A percentile compares a stretch with the other conserved stretches of the same genome.
Evolutionary conservation across 345 rosid species (phyloP).

Genomic region (Cardamine resedifolia): DNA sequence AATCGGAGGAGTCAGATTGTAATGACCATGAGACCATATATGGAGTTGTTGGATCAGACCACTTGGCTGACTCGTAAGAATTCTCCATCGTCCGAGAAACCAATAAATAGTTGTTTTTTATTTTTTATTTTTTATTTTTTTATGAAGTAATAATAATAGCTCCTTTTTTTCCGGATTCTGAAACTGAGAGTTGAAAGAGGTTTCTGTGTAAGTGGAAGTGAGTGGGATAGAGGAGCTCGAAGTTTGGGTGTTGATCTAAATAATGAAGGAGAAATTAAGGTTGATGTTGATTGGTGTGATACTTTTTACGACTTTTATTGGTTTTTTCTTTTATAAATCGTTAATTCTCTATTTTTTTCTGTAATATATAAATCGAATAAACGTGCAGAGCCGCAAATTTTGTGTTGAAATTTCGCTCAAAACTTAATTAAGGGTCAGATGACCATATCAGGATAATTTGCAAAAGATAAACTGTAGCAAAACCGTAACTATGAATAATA

Average conservation of each 20-base stretch:
- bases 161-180: not conserved
- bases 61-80: slow-evolving; percentile 32
- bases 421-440: not conserved
- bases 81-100: slow-evolving; percentile 29
- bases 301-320: slow-evolving; percentile 29
- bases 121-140: slow-evolving; percentile 26
- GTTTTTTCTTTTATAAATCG: not conserved
- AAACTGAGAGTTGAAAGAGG: slow-evolving; percentile 27
- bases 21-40: slow-evolving; percentile 33
- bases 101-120: not conserved
- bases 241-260: slow-evolving; percentile 34
- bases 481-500: not conserved
- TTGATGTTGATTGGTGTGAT: slow-evolving; percentile 41
- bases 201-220: slow-evolving; percentile 20
- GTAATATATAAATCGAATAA: not conserved
- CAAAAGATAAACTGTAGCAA: not conserved
- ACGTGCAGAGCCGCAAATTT: slow-evolving; percentile 26
- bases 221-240: slow-evolving; percentile 19
- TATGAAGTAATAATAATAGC: not conserved
- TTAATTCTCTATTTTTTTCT: not conserved
- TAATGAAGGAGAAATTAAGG: slow-evolving; percentile 33
- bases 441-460: not conserved
- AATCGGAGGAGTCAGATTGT: slow-evolving; percentile 21
- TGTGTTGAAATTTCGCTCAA: slow-evolving; percentile 18
- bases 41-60: slow-evolving; percentile 30